Evolutionary conservation across 345 rosid species (phyloP), one percentile per base, ranked within the genome.

Genomic region (Angophora floribunda): DNA sequence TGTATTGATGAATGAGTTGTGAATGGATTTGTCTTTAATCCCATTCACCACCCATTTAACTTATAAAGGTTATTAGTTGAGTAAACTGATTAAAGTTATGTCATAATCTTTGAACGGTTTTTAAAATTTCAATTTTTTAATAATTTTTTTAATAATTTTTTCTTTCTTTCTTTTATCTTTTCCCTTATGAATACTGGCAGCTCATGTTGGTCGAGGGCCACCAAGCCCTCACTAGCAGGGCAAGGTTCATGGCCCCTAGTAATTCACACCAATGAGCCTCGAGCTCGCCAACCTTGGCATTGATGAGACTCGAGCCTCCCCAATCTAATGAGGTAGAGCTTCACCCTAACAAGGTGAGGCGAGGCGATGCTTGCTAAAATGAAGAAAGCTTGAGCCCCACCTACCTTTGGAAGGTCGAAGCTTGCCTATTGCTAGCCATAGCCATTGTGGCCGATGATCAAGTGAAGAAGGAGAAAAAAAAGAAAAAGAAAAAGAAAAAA

Each of bases 381-480:
- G 0, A 0, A 2, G 10, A 7, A 24, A 53, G 61, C 28, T 55
- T 26, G 59, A 53, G 59, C 22, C 59, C 21, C 0, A 1, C 21
- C 0, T 0, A 4, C 61, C 0, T 3, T 0, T 53, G 26, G 59
- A 0, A 53, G 59, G 26, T 10, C 3, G 0, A 0, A 53, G 59
- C 59, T 53, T 0, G 0, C 26, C 59, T 53, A 53, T 53, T 53
- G 59, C 26, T 0, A 0, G 0, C 26, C 26, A 53, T 0, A 0
- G 7, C 0, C 0, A 0, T 24, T 24, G 8, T 53, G 59, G 59
- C 0, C 0, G 0, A 53, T 1, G 0, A 53, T 0, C 0, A 0
- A 19, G 59, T 17, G 26, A 53, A 53, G 59, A 16, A 53, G 4
- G 26, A 55, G 61, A 19, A 8, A 22, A 21, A 3, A 0, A 21